phyloP scores from a whole-genome alignment of 2,329 filamentous ascomycete species.

The Thermoascus crustaceus region DNA sequence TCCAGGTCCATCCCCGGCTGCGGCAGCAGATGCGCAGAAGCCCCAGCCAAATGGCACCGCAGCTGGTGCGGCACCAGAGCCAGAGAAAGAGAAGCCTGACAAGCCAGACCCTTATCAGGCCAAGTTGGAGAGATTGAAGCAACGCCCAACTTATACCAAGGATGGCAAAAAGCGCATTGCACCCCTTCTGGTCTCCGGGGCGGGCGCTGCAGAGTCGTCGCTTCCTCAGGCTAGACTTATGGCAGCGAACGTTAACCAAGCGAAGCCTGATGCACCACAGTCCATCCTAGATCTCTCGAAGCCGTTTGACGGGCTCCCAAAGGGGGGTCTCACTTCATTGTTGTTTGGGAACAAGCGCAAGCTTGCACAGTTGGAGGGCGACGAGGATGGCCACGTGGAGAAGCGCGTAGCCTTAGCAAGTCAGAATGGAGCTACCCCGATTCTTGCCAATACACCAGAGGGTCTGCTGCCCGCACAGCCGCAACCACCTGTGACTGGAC shows the following conservation, averaged over 20 bases:
- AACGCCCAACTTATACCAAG: conserved; percentile 87
- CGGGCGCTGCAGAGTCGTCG: conserved; percentile 77
- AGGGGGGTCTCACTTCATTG: conserved; percentile 76
- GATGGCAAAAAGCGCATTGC: conserved; percentile 95
- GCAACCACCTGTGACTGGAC: conserved; percentile 50
- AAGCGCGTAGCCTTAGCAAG: conserved; percentile 53
- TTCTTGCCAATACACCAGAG: conserved; percentile 67
- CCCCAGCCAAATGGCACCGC: conserved; percentile 29
- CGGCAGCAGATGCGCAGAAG: conserved; percentile 24
- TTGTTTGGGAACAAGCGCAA: conserved; percentile 91
- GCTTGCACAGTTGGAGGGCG: conserved; percentile 61
- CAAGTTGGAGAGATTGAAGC: conserved; percentile 66
- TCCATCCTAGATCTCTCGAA: conserved; percentile 84
- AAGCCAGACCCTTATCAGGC: conserved; percentile 48
- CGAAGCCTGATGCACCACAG: conserved; percentile 65
- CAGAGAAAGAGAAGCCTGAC: conserved; percentile 26
- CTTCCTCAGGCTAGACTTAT: conserved; percentile 83
- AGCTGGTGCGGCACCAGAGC: conserved; percentile 19
- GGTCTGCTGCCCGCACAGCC: conserved; percentile 69
- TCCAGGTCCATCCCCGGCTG: conserved; percentile 22
- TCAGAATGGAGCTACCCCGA: conserved; percentile 60
- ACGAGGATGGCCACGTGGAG: conserved; percentile 58
- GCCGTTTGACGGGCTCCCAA: conserved; percentile 85
- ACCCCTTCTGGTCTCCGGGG: conserved; percentile 82
- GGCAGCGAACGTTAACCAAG: conserved; percentile 56